A percentile compares a stretch with the other conserved stretches of the same genome.
These are phyloP conservation scores for Zygosaccharomyces bisporus DNA, from an alignment of 805 yeast genomes.

Conservation along the genomic window DNA sequence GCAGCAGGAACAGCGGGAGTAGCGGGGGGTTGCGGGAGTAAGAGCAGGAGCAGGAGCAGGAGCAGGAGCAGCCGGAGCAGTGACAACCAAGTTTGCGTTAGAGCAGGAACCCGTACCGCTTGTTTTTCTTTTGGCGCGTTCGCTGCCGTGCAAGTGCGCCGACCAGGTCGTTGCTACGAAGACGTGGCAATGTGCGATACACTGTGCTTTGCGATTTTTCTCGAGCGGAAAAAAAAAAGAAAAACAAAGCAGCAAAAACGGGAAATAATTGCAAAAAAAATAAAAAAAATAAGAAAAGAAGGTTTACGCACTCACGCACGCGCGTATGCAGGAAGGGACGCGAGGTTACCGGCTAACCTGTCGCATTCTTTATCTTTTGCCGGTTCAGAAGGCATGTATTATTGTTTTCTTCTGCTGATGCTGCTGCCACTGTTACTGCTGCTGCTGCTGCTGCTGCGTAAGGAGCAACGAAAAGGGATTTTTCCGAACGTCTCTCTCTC, in stretches of 20 bases:
- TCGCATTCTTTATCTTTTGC: background rate
- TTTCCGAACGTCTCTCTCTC: background rate
- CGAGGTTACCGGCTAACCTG: background rate
- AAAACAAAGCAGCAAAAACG: background rate
- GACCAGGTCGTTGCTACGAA: no score
- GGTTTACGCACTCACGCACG: background rate
- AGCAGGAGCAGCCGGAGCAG: no score
- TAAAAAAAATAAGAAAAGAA: background rate
- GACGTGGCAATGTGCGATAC: no score
- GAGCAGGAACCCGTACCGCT: no score
- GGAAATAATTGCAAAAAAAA: background rate
- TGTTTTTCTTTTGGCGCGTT: no score
- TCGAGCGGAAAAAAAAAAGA: background rate
- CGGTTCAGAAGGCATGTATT: background rate
- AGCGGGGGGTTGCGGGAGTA: no score
- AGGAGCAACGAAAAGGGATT: no score
- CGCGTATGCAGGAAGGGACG: background rate
- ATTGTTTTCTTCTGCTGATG: background rate
- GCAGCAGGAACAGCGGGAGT: no score
- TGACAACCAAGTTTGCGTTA: no score
- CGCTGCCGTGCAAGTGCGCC: no score
- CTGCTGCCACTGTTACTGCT: background rate
- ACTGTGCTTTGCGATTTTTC: no score
- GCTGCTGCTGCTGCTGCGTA: background rate
- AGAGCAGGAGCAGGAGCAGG: no score